Base-by-base conservation (phyloP, 352 stramenopile genomes). In the Globisporangium parvum region DNA sequence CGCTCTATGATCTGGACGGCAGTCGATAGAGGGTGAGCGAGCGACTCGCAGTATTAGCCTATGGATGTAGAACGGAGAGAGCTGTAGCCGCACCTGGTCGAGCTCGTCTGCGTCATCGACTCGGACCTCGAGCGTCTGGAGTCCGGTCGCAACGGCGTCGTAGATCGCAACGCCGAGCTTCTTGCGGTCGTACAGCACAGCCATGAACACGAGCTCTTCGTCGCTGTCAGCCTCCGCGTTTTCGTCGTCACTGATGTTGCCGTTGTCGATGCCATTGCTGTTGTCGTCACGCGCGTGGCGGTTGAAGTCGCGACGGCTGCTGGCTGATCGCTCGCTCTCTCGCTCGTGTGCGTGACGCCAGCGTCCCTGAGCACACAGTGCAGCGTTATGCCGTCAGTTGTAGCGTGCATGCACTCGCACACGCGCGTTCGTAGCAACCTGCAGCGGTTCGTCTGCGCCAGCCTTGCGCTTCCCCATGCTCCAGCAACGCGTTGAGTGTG, bases 161-260 rank as follows among this genome's bases (percentile, higher is more conserved):
- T 83, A 95, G 23, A 91, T 88, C 3, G 83, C 81, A 23, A 88
- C 71, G 12, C 83, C 83, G 2, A 95, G 52, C 31, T 83, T 67
- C 21, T 68, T 69, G 65, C 73, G 75, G 39, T 95, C 83, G 50
- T 78, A 80, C 11, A 90, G 67, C 28, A 93, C 41, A 1, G 83
- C 73, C 75, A 90, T 86, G 60, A 80, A 88, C 26, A 89, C 60
- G 11, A 86, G 33, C 51, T 81, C 69, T 51, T 85, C 72, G 17
- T 87, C 80, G 31, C 62, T 60, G 48, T 67, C 62, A 37, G 85
- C 66, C 28, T 57, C 64, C 17, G 51, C 45, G 5, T 76, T 37
- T 3, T 48, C 50, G 33, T 47, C 23, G 9, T 41, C 31, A 35
- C 26, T 37, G 42, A 20, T 20, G 53, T 39, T 26, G 28, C 37